Evolutionary conservation across 768 basidiomycete genomes (phyloP).

Genomic region (Lyophyllum shimeji): DNA sequence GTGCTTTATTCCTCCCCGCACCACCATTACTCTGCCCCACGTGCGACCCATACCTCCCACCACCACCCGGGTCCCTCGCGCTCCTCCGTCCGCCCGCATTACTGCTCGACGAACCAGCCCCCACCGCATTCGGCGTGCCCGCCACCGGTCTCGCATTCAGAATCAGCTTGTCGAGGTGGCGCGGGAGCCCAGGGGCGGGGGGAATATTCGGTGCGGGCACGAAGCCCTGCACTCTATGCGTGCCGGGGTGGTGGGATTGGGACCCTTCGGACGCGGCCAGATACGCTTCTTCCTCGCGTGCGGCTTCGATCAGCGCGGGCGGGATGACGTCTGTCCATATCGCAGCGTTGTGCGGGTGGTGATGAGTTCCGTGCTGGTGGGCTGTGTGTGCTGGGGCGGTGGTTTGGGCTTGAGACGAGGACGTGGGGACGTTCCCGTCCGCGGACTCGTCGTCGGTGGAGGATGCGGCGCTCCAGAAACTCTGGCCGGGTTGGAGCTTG

Average conservation of each 20-base stretch:
- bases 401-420: neutral
- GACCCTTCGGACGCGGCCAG: slow-evolving; percentile 48
- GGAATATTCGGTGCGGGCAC: slow-evolving; percentile 78
- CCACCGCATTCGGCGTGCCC: slow-evolving; percentile 23
- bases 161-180: slow-evolving; percentile 93
- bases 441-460: slow-evolving; percentile 35
- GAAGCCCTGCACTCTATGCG: slow-evolving; percentile 34
- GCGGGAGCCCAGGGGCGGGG: slow-evolving; percentile 82
- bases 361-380: slow-evolving; percentile 7
- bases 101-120: slow-evolving; percentile 29
- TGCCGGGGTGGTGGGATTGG: slow-evolving; percentile 20
- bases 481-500: slow-evolving; percentile 31
- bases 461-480: slow-evolving; percentile 40
- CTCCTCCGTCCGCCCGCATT: slow-evolving; percentile 25
- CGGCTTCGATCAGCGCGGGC: slow-evolving; percentile 72
- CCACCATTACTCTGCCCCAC: slow-evolving; percentile 16
- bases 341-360: slow-evolving; percentile 20
- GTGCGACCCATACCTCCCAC: slow-evolving; percentile 8
- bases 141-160: slow-evolving; percentile 55
- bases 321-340: slow-evolving; percentile 84
- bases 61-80: slow-evolving; percentile 17
- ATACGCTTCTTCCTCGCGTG: slow-evolving; percentile 80
- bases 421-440: neutral
- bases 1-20: slow-evolving; percentile 7
- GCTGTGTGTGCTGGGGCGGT: slow-evolving; percentile 4